Percentiles rank a stretch among this genome's conserved stretches.
Evolutionary conservation across 1,139 yeast species (phyloP).

Genomic region (Debaryomyces sp.): DNA sequence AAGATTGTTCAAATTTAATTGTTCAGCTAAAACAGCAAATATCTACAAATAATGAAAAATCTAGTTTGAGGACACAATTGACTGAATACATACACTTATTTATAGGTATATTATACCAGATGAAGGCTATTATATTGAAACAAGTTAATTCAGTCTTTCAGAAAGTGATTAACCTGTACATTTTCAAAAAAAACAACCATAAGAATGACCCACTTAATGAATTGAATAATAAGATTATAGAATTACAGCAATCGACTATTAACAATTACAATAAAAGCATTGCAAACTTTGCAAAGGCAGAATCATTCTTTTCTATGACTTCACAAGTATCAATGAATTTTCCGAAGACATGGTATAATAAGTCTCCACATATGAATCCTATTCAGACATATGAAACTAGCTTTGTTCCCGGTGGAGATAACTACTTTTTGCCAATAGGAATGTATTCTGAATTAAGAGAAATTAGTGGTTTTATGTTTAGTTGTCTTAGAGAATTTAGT

Average conservation of each 20-base stretch:
- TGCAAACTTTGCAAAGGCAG: slow-evolving; percentile 6
- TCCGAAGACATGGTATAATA: slow-evolving; percentile 37
- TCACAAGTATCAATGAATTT: slow-evolving; percentile 28
- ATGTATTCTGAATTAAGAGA: slow-evolving; percentile 38
- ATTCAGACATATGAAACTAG: slow-evolving; percentile 12
- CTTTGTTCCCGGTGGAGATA: slow-evolving; percentile 22
- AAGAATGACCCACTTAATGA: slow-evolving; percentile 13
- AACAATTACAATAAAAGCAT: slow-evolving; percentile 20
- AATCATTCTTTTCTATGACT: background rate
- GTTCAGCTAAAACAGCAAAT: slow-evolving; percentile 1
- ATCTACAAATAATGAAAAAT: slow-evolving; percentile 15
- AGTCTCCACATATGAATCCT: slow-evolving; percentile 19
- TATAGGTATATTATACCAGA: slow-evolving; percentile 32
- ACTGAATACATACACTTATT: slow-evolving; percentile 29
- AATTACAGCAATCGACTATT: slow-evolving; percentile 31
- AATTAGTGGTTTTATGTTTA: slow-evolving; percentile 33
- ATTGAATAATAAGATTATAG: slow-evolving; percentile 28
- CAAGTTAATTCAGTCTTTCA: slow-evolving; percentile 31
- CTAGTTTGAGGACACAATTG: slow-evolving; percentile 19
- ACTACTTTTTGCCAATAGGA: slow-evolving; percentile 43
- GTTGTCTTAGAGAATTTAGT: slow-evolving; percentile 35
- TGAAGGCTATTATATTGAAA: slow-evolving; percentile 32
- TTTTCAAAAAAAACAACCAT: slow-evolving; percentile 16
- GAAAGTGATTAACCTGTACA: slow-evolving; percentile 28
- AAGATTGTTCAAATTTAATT: slow-evolving; percentile 29